Evolutionary conservation across 208 protist genomes (phyloP).

Genomic region (Trypanosoma conorhini): DNA sequence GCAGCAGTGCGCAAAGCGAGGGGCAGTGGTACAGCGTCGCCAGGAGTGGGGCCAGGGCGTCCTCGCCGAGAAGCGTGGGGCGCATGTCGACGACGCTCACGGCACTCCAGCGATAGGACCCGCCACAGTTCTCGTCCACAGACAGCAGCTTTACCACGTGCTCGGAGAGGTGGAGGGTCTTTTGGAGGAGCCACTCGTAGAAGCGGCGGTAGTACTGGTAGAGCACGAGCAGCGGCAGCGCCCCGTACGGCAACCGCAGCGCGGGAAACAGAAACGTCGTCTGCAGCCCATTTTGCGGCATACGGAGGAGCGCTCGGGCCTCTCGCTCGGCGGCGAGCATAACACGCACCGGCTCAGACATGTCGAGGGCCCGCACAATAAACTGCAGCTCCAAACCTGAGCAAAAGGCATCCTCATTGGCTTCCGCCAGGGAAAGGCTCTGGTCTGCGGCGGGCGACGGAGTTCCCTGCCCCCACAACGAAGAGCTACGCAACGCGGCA

Average conservation of each 20-base stretch:
- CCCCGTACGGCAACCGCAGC: slow-evolving; percentile 52
- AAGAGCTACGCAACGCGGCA: background rate
- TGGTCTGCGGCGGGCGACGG: background rate
- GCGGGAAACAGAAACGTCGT: slow-evolving; percentile 30
- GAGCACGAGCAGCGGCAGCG: slow-evolving; percentile 63
- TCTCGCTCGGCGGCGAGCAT: slow-evolving; percentile 43
- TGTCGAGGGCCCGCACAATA: slow-evolving; percentile 71
- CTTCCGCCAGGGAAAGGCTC: background rate
- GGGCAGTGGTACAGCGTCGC: slow-evolving; percentile 67
- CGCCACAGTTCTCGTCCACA: background rate
- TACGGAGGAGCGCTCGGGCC: slow-evolving; percentile 38
- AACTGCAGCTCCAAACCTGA: slow-evolving; percentile 40
- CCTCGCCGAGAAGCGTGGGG: slow-evolving; percentile 66
- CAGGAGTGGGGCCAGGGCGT: slow-evolving; percentile 58
- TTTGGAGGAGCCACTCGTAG: slow-evolving; percentile 44
- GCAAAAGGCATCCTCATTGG: slow-evolving; percentile 21
- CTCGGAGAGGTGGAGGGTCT: slow-evolving; percentile 31
- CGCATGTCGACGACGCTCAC: slow-evolving; percentile 51
- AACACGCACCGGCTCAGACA: slow-evolving; percentile 36
- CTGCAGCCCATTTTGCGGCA: slow-evolving; percentile 23
- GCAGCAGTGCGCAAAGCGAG: slow-evolving; percentile 51
- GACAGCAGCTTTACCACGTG: slow-evolving; percentile 41
- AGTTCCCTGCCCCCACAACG: background rate
- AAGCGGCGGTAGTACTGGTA: slow-evolving; percentile 71
- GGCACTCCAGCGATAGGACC: slow-evolving; percentile 48